Base-by-base conservation (phyloP, 176 grass and related monocot genomes). In the Otatea glauca region DNA sequence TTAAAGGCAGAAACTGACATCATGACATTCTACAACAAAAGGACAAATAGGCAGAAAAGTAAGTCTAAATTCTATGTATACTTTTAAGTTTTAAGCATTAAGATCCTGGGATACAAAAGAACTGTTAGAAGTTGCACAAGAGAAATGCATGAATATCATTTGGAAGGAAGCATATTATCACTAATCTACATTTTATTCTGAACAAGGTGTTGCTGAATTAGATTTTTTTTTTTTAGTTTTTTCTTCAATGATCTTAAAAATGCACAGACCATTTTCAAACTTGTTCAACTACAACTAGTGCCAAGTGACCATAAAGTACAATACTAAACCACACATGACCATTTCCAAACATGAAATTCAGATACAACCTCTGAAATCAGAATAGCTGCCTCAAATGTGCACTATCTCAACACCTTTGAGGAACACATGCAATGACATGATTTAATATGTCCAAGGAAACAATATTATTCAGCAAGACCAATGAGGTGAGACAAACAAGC, bases 1-100 rank as follows among this genome's bases (percentile, higher is more conserved):
- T 76, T 78, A 84, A 84, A 61, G 13, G 18, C 41, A 51, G 42
- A 58, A 85, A 80, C 5, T 80, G 13, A 67, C 43, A 71, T 77
- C 15, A 70, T 14, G 23, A 76, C 37, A 75, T 77, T 39, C n/a
- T 81, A 72, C 43, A 76, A 51, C 21, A 70, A 39, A 14, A 61
- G 21, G 35, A 44, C 32, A 65, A 2, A 32, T 44, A 41, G 21
- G 53, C 8, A 54, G 16, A 69, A 74, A 42, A 59, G 15, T 8
- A 20, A 1, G 51, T 45, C 21, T 42, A 76, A 47, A 72, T 39
- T 18, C 14, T 62, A 32, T 62, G 51, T 17, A 49, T 32, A 80
- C 3, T 68, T 80, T 11, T 74, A 75, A 75, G 0, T 75, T 80
- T 16, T 74, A 75, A 60, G 51, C 4, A 62, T 53, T 67, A 42